phyloP scores from a whole-genome alignment of 805 yeast species.

The Blastobotrys attinorum region DNA sequence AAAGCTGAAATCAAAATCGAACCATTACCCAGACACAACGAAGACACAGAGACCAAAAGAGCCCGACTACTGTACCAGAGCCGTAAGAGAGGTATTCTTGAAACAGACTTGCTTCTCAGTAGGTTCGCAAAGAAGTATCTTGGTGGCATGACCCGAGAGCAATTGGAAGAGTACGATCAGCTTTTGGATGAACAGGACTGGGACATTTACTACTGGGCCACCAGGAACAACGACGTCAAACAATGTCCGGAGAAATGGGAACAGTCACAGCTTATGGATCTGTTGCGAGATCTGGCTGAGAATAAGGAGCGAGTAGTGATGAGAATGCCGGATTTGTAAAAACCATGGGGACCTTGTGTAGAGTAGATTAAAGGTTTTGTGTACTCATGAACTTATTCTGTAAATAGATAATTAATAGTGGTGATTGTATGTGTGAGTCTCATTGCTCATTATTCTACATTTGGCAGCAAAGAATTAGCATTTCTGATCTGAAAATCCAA shows the following conservation, averaged over 20 bases:
- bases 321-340: constrained; percentile 73
- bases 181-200: constrained; percentile 92
- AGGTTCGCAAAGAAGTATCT: constrained; percentile 77
- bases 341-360: too few relatives aligned
- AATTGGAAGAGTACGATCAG: constrained; percentile 75
- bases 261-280: constrained; percentile 50
- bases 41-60: constrained; percentile 61
- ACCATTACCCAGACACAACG: constrained; percentile 73
- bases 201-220: constrained; percentile 99
- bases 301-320: constrained; percentile 65
- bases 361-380: too few relatives aligned
- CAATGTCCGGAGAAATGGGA: constrained; percentile 88
- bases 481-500: too few relatives aligned
- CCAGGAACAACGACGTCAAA: constrained; percentile 63
- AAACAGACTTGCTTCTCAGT: constrained; percentile 78
- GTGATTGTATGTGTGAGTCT: too few relatives aligned
- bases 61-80: constrained; percentile 90
- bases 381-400: too few relatives aligned
- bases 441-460: too few relatives aligned
- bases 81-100: constrained; percentile 90
- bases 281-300: constrained; percentile 65
- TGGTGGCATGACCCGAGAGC: constrained; percentile 46
- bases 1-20: constrained; percentile 54
- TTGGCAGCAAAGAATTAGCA: too few relatives aligned
- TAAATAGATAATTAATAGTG: too few relatives aligned